A percentile compares a stretch with the other conserved stretches of the same genome.
Conservation (phyloP, 805 yeast species). For the Ogataea pilisensis region DNA sequence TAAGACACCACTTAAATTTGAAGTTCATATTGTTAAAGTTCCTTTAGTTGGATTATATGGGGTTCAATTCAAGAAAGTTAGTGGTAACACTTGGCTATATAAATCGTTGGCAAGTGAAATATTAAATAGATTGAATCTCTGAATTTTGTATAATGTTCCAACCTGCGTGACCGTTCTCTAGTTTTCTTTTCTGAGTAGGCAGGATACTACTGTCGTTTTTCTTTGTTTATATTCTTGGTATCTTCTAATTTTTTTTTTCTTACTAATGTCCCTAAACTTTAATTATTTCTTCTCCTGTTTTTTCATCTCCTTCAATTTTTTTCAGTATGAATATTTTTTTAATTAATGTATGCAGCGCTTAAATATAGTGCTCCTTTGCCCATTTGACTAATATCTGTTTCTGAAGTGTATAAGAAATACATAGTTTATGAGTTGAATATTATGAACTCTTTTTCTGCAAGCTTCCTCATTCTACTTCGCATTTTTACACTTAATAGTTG, state of each 20-base stretch:
- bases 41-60: constrained; percentile 89
- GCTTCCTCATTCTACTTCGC: too few species aligned
- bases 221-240: background rate
- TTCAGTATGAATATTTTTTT: too few species aligned
- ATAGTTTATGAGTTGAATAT: too few species aligned
- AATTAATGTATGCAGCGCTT: too few species aligned
- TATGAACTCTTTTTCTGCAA: too few species aligned
- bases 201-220: background rate
- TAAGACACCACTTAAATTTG: constrained; percentile 75
- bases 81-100: constrained; percentile 94
- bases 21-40: constrained; percentile 87
- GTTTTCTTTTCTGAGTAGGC: background rate
- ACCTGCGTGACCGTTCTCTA: background rate
- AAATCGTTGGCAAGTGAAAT: constrained; percentile 86
- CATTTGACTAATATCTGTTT: too few species aligned
- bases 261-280: too few species aligned
- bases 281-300: too few species aligned
- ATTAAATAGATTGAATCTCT: constrained; percentile 65
- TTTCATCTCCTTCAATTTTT: too few species aligned
- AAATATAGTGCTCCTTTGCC: too few species aligned
- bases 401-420: too few species aligned
- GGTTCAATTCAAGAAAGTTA: constrained; percentile 87
- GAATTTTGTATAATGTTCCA: constrained; percentile 7
- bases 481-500: too few species aligned
- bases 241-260: background rate